A percentile compares a stretch with the other conserved stretches of the same genome.
phyloP scores from a whole-genome alignment of 257 asterid species.

The Thymus quinquecostatus region DNA sequence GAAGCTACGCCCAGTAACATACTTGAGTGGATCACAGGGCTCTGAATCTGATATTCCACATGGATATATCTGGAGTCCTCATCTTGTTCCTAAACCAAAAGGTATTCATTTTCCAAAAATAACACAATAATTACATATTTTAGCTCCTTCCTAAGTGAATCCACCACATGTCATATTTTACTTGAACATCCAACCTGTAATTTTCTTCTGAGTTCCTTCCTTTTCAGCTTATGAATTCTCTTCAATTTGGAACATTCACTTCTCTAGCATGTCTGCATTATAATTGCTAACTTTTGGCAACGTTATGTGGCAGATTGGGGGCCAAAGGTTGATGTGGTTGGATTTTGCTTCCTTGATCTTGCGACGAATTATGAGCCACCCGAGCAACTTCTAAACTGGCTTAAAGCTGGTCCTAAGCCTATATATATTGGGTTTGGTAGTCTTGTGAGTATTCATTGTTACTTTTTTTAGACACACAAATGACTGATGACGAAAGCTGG shows the following conservation, averaged over 20 bases:
- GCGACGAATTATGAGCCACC: slow-evolving; percentile 91
- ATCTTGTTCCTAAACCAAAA: slow-evolving; percentile 98
- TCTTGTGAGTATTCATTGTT: slow-evolving; percentile 50
- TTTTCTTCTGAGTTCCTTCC: neutral
- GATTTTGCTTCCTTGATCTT: slow-evolving; percentile 98
- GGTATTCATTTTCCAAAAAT: slow-evolving; percentile 50
- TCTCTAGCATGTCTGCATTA: slow-evolving; percentile 16
- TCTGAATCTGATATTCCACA: slow-evolving; percentile 81
- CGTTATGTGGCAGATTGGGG: slow-evolving; percentile 90
- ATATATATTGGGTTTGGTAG: slow-evolving; percentile 69
- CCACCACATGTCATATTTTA: slow-evolving; percentile 16
- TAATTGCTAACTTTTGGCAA: slow-evolving; percentile 30
- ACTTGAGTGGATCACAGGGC: slow-evolving; percentile 89
- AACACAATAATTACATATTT: slow-evolving; percentile 4
- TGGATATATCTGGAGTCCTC: slow-evolving; percentile 99
- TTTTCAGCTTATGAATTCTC: slow-evolving; percentile 9
- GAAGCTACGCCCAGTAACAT: slow-evolving; percentile 90
- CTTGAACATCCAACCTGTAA: slow-evolving; percentile 12
- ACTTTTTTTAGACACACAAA: neutral
- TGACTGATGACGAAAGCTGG: neutral
- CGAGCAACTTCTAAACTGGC: slow-evolving; percentile 83
- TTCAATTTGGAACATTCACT: neutral
- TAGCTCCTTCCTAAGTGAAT: slow-evolving; percentile 9
- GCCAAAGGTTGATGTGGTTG: slow-evolving; percentile 90
- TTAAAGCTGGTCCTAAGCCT: slow-evolving; percentile 71